phyloP scores from a whole-genome alignment of 331 rosid species.

The Phaseolus coccineus region DNA sequence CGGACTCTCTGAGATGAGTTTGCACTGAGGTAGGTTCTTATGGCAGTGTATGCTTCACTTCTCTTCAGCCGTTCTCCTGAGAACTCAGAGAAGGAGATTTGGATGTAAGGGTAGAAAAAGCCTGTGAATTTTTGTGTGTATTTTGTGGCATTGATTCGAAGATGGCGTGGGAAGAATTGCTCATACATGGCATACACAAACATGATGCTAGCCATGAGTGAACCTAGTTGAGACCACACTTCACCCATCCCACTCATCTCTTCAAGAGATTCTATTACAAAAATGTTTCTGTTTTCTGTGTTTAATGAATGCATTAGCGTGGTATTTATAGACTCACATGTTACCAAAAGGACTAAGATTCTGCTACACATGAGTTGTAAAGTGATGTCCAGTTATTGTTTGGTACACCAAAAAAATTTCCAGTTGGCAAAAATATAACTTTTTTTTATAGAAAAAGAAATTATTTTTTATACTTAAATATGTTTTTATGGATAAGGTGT shows the following conservation, averaged over 20 bases:
- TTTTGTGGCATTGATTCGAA: slow-evolving; percentile 11
- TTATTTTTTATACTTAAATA: too few species aligned
- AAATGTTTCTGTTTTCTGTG: neutral
- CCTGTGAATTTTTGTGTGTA: slow-evolving; percentile 7
- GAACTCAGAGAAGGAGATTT: slow-evolving; percentile 55
- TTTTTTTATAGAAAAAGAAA: too few species aligned
- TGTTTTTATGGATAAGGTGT: too few species aligned
- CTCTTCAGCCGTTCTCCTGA: slow-evolving; percentile 49
- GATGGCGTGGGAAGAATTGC: slow-evolving; percentile 43
- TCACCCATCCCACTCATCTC: slow-evolving; percentile 29
- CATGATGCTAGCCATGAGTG: slow-evolving; percentile 50
- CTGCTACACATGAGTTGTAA: too few species aligned
- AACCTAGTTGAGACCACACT: slow-evolving; percentile 58
- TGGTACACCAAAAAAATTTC: too few species aligned
- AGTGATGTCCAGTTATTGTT: too few species aligned
- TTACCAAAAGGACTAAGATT: too few species aligned
- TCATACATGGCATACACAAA: slow-evolving; percentile 46
- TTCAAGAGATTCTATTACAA: neutral
- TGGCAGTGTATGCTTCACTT: slow-evolving; percentile 51
- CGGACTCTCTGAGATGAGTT: slow-evolving; percentile 46
- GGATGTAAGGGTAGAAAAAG: slow-evolving; percentile 55
- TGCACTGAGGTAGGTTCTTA: slow-evolving; percentile 57
- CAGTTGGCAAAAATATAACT: too few species aligned
- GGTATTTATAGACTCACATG: slow-evolving; percentile 11
- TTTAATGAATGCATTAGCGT: neutral